These are phyloP conservation scores for Cenchrus purpureus DNA, from an alignment of 176 grass and related monocot genomes.

Conservation along the genomic window DNA sequence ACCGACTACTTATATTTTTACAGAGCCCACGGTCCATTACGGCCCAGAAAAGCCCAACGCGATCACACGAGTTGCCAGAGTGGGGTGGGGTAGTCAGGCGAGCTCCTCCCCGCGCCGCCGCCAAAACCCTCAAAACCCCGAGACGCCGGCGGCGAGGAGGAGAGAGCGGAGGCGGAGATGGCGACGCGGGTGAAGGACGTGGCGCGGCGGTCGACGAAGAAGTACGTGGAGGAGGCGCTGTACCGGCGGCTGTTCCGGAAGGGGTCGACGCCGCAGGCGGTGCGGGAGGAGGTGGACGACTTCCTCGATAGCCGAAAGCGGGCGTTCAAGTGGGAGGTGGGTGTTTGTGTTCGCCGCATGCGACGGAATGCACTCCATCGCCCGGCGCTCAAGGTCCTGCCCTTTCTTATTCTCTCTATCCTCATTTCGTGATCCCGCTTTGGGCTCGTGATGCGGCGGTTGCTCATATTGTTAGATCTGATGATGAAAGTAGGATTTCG, in stretches of 20 bases:
- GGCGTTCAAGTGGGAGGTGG: slow-evolving; percentile 97
- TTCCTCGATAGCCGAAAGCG: slow-evolving; percentile 91
- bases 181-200: slow-evolving; percentile 75
- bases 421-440: slow-evolving; percentile 12
- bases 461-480: slow-evolving; percentile 37
- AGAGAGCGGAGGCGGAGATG: slow-evolving; percentile 42
- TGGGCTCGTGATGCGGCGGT: neutral
- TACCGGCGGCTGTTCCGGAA: slow-evolving; percentile 76
- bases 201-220: slow-evolving; percentile 70
- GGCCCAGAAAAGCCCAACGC: slow-evolving; percentile 34
- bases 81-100: slow-evolving; percentile 9
- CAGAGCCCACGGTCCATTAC: slow-evolving; percentile 6
- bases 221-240: slow-evolving; percentile 82
- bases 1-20: neutral
- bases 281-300: slow-evolving; percentile 72
- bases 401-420: neutral
- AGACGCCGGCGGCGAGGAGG: slow-evolving; percentile 34
- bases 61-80: neutral
- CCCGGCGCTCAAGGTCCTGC: slow-evolving; percentile 71
- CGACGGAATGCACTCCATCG: slow-evolving; percentile 60
- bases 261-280: slow-evolving; percentile 66
- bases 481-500: neutral
- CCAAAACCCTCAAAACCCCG: slow-evolving; percentile 50
- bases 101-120: slow-evolving; percentile 31
- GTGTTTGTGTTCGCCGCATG: slow-evolving; percentile 74